Evolutionary conservation across 441 rosid species (phyloP).

Genomic region (Biscutella laevigata): DNA sequence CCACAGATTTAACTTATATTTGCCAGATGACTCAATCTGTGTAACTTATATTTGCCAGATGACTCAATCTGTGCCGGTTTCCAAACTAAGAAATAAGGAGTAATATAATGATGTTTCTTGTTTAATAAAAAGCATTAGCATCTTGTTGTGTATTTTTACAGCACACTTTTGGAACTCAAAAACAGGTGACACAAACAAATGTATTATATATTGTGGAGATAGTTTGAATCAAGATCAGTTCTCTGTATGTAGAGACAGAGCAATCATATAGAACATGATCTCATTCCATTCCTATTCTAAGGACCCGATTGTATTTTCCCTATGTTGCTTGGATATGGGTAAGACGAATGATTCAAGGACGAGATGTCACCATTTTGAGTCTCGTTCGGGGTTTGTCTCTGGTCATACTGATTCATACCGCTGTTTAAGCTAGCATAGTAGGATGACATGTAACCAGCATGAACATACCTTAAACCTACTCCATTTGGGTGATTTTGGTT

Average conservation of each 20-base stretch:
- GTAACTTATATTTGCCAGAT: too few relatives aligned
- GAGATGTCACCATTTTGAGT: constrained; percentile 39
- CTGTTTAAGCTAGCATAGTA: constrained; percentile 52
- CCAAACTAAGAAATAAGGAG: too few relatives aligned
- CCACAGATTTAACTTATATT: constrained; percentile 16
- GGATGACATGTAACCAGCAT: constrained; percentile 36
- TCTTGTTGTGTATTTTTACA: constrained; percentile 17
- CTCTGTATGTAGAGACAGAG: not conserved
- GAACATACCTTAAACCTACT: constrained; percentile 46
- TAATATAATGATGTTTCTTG: not conserved
- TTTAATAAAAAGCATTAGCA: constrained; percentile 13
- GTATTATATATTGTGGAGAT: constrained; percentile 9
- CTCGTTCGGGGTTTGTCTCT: constrained; percentile 46
- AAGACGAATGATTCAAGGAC: constrained; percentile 45
- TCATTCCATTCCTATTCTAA: constrained; percentile 23
- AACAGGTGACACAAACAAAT: constrained; percentile 7
- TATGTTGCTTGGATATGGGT: constrained; percentile 56
- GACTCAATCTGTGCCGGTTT: constrained; percentile 10
- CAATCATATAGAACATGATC: constrained; percentile 3
- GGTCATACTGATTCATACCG: constrained; percentile 45
- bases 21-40: too few relatives aligned
- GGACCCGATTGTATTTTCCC: constrained; percentile 85
- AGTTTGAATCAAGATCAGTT: constrained; percentile 1
- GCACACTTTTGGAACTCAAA: constrained; percentile 1
- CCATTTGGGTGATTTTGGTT: constrained; percentile 38